Conservation (phyloP, 2,329 filamentous ascomycete genomes). For the Pyricularia grisea region DNA sequence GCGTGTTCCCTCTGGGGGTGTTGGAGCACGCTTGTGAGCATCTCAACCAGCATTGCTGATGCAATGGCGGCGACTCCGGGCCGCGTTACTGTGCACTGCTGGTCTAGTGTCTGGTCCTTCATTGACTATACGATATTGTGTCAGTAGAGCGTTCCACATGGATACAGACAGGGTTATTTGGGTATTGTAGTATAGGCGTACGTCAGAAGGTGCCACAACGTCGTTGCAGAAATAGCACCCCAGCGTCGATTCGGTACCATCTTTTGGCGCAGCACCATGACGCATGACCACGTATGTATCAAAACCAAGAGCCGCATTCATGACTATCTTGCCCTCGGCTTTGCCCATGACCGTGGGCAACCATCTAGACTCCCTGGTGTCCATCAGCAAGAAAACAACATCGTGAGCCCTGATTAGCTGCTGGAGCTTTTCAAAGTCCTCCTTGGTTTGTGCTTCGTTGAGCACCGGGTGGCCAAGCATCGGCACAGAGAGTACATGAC, state of each 20-base stretch:
- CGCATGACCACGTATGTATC: conserved; percentile 97
- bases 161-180: not conserved
- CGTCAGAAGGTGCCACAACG: conserved; percentile 87
- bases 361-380: conserved; percentile 90
- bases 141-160: not conserved
- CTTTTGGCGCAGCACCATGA: conserved; percentile 60
- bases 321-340: conserved; percentile 82
- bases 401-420: conserved; percentile 76
- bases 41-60: conserved; percentile 81
- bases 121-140: conserved; percentile 52
- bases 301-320: conserved; percentile 94
- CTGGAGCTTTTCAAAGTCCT: conserved; percentile 68
- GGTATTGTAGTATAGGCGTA: conserved; percentile 38
- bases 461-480: conserved; percentile 90
- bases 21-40: conserved; percentile 79
- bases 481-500: conserved; percentile 76
- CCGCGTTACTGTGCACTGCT: conserved; percentile 94
- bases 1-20: conserved; percentile 64
- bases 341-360: conserved; percentile 95
- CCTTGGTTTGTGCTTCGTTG: conserved; percentile 59
- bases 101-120: conserved; percentile 90
- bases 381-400: conserved; percentile 93
- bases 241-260: conserved; percentile 54
- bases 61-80: conserved; percentile 89
- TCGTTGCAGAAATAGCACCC: conserved; percentile 99